Evolutionary conservation across 139 green algal species (phyloP), one percentile per base, ranked within the genome.

Genomic region (Coccomyxa sp.): DNA sequence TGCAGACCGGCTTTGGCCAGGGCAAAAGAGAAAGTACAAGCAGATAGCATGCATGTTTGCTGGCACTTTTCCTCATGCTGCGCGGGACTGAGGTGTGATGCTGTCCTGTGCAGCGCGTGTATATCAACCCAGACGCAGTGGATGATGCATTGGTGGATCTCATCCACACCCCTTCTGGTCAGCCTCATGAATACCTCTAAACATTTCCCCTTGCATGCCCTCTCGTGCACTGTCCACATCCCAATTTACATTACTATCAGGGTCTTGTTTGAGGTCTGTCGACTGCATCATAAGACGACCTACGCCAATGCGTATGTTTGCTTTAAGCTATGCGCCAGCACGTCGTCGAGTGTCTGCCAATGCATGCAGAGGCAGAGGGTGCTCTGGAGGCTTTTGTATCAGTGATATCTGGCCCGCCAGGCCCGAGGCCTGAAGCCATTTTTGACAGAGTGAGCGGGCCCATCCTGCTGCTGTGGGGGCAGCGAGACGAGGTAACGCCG

Each of bases 401-500:
- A 14, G 91, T 98, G 44, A 88, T 98, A 27, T 97, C 95, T 18
- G 88, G 88, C 87, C 27, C 50, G 6, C 81, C 84, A 10, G 95
- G 95, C 1, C 94, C 95, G 27, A 85, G 89, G n/a, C 95, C 95
- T 3, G 89, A 95, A 77, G 74, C 82, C 18, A 79, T 98, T 36
- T 70, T 97, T 35, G 77, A 82, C 0, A 72, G 38, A 4, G 39
- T 92, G 74, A 76, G 76, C 29, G 75, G 74, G 18, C 92, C 93
- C 2, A 73, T 98, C 54, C 88, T 98, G 50, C 75, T 98, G 9
- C 70, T 98, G 39, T 98, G 95, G 95, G 95, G 95, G 0, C 84
- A 50, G 33, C 8, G 79, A 9, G 95, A 98, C 88, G 79, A 80
- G 24, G 91, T 99, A 72, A 98, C 94, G 0, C 95, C 95, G 0